Evolutionary conservation across 495 filamentous ascomycete species (phyloP).

Genomic region (Hypoxylon perforatum): DNA sequence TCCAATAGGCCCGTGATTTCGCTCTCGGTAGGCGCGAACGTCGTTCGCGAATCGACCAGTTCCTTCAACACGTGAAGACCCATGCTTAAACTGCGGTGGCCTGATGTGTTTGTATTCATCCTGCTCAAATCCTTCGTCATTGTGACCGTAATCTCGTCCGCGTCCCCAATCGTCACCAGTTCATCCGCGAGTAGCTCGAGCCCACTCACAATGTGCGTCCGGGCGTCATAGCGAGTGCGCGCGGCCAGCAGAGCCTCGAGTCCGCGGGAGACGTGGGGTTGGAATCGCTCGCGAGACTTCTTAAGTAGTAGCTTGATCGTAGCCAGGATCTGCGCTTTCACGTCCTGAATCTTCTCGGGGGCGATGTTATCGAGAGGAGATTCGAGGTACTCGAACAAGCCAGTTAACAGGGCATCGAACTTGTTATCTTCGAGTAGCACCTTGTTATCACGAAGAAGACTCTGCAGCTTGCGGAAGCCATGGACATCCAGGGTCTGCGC

Average conservation of each 20-base stretch:
- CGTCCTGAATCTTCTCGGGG: conserved; percentile 71
- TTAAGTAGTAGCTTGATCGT: conserved; percentile 82
- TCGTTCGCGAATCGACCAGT: conserved; percentile 55
- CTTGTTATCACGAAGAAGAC: conserved; percentile 77
- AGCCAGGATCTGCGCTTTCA: conserved; percentile 84
- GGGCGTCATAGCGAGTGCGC: conserved; percentile 67
- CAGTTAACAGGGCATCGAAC: conserved; percentile 78
- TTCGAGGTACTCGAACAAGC: conserved; percentile 81
- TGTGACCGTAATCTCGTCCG: conserved; percentile 58
- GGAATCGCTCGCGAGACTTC: conserved; percentile 71
- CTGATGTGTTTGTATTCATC: conserved; percentile 50
- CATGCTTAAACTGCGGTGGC: conserved; percentile 64
- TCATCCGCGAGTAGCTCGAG: conserved; percentile 65
- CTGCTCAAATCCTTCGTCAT: conserved; percentile 54
- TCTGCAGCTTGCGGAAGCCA: conserved; percentile 88
- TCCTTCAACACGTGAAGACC: conserved; percentile 68
- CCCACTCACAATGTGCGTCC: conserved; percentile 64
- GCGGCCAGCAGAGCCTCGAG: conserved; percentile 75
- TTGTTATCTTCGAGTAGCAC: conserved; percentile 65
- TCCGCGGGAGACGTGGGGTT: conserved; percentile 70
- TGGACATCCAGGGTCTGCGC: conserved; percentile 81
- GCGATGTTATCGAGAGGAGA: conserved; percentile 56
- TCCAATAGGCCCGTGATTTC: conserved; percentile 61
- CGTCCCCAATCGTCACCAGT: conserved; percentile 62
- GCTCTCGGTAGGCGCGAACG: conserved; percentile 54